phyloP scores from a whole-genome alignment of 495 filamentous ascomycete genomes.

The Penicillium psychrofluorescens region DNA sequence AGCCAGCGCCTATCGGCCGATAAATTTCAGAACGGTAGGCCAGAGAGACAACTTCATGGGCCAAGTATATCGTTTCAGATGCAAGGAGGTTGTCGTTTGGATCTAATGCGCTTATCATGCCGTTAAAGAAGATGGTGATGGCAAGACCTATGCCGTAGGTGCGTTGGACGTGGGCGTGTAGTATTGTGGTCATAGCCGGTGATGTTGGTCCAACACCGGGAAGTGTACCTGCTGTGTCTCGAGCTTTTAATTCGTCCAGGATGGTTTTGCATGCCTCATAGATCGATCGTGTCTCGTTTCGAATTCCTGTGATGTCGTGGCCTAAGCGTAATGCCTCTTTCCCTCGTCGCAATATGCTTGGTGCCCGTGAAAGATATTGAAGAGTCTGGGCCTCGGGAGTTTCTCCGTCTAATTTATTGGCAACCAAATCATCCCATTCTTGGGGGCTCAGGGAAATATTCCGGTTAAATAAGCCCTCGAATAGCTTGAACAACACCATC shows the following conservation, averaged over 20 bases:
- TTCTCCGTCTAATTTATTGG: conserved; percentile 16
- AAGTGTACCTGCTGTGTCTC: conserved; percentile 4
- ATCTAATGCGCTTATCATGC: conserved; percentile 18
- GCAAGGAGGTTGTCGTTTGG: background rate
- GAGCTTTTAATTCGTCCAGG: conserved; percentile 7
- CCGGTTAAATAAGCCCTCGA: conserved; percentile 33
- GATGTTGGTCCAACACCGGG: background rate
- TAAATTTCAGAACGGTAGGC: conserved; percentile 16
- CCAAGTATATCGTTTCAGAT: conserved; percentile 18
- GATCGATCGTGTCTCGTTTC: conserved; percentile 15
- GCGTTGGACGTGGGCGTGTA: conserved; percentile 26
- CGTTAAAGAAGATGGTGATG: conserved; percentile 27
- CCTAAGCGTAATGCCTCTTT: conserved; percentile 4
- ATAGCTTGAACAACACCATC: conserved; percentile 19
- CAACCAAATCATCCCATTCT: conserved; percentile 31
- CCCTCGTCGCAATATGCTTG: conserved; percentile 19
- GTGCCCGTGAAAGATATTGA: conserved; percentile 17
- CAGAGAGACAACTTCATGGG: conserved; percentile 21
- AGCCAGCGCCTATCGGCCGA: conserved; percentile 28
- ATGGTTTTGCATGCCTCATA: conserved; percentile 21
- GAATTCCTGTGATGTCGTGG: conserved; percentile 5
- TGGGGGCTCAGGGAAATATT: conserved; percentile 23
- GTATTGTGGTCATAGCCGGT: background rate
- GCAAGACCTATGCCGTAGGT: conserved; percentile 25
- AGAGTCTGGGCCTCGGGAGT: conserved; percentile 26